Evolutionary conservation across 345 rosid genomes (phyloP).

Genomic region (Rhodomyrtus tomentosa): DNA sequence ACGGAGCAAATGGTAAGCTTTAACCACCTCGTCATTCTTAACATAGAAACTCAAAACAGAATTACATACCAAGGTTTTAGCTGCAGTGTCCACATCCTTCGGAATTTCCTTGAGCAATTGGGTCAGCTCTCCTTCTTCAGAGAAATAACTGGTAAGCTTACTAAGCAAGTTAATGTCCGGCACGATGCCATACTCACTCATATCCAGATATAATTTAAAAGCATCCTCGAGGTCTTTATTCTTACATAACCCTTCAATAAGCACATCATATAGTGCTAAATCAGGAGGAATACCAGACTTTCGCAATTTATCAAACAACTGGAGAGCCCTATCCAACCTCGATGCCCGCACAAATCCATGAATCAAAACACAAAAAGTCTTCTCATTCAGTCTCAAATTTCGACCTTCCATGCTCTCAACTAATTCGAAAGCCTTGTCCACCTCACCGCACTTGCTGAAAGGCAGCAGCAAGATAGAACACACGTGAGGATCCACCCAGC

Average conservation of each 20-base stretch:
- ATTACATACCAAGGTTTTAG: slow-evolving; percentile 38
- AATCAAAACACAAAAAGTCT: slow-evolving; percentile 57
- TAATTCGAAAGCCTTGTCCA: slow-evolving; percentile 65
- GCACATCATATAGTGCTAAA: slow-evolving; percentile 54
- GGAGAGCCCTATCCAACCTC: slow-evolving; percentile 55
- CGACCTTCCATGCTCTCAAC: slow-evolving; percentile 52
- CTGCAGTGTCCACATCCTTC: slow-evolving; percentile 30
- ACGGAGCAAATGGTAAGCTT: slow-evolving; percentile 43
- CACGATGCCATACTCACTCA: slow-evolving; percentile 32
- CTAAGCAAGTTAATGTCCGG: slow-evolving; percentile 51
- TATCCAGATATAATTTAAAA: slow-evolving; percentile 42
- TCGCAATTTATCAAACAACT: slow-evolving; percentile 49
- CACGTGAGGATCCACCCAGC: slow-evolving; percentile 63
- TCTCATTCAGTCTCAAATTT: slow-evolving; percentile 44
- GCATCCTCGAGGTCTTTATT: slow-evolving; percentile 45
- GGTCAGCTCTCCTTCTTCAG: slow-evolving; percentile 32
- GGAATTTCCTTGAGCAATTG: slow-evolving; percentile 23
- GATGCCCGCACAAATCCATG: slow-evolving; percentile 61
- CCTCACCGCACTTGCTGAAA: slow-evolving; percentile 58
- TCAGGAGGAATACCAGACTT: slow-evolving; percentile 39
- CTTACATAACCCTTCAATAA: slow-evolving; percentile 55
- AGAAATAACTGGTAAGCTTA: slow-evolving; percentile 47
- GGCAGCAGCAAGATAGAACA: slow-evolving; percentile 48
- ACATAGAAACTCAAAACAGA: slow-evolving; percentile 29
- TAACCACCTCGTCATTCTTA: slow-evolving; percentile 20